A percentile compares a stretch with the other conserved stretches of the same genome.
phyloP scores from a whole-genome alignment of 2,329 filamentous ascomycete genomes.

The Juglanconis sp. region DNA sequence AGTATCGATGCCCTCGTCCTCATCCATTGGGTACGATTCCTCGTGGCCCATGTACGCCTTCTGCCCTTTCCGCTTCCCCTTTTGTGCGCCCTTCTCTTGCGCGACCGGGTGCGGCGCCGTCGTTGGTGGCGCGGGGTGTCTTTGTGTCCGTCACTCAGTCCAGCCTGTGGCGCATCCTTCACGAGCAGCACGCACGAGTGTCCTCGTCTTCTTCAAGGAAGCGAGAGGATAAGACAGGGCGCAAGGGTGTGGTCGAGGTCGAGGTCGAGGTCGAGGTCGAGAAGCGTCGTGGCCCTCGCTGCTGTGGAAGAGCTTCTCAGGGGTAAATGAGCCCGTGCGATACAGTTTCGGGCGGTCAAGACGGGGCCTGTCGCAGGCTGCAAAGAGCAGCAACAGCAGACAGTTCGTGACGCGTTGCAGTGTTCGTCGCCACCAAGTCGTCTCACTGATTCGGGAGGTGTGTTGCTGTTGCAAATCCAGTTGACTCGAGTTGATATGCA shows the following conservation, averaged over 20 bases:
- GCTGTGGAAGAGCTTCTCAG: background rate
- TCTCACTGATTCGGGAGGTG: too few relatives aligned
- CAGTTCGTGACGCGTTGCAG: too few relatives aligned
- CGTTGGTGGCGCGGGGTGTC: background rate
- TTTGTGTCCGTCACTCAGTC: background rate
- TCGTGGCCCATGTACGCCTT: background rate
- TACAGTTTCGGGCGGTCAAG: background rate
- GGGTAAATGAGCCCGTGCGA: background rate
- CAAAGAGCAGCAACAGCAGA: too few relatives aligned
- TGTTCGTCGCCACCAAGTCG: too few relatives aligned
- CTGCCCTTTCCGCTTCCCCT: background rate
- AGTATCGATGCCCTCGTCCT: constrained; percentile 3
- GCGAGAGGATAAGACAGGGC: background rate
- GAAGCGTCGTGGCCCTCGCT: background rate
- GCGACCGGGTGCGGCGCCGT: background rate
- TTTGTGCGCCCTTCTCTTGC: background rate
- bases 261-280: background rate
- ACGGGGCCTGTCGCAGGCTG: background rate
- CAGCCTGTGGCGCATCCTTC: background rate
- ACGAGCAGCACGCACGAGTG: background rate
- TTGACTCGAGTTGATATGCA: too few relatives aligned
- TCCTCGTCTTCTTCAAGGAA: too few relatives aligned
- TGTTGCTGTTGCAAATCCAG: too few relatives aligned
- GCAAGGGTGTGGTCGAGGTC: background rate
- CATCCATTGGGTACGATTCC: constrained; percentile 3